Percentiles rank a stretch among this genome's conserved stretches.
These are phyloP conservation scores for Clarkia xantiana DNA, from an alignment of 345 rosid species.

Conservation along the genomic window DNA sequence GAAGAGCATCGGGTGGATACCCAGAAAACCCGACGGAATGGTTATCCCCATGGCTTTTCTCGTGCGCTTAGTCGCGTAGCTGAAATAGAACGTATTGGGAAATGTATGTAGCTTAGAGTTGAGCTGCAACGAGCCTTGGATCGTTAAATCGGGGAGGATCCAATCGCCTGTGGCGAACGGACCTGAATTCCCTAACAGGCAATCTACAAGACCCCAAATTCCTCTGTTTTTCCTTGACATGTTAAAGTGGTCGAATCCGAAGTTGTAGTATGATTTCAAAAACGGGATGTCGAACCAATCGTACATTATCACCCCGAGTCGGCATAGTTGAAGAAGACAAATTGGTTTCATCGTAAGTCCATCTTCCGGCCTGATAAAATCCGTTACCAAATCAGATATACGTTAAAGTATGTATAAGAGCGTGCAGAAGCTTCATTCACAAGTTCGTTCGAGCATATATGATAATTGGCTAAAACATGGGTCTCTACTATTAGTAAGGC, in stretches of 20 bases:
- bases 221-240: conserved; percentile 68
- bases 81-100: conserved; percentile 71
- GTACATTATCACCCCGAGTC: conserved; percentile 66
- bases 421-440: too few species aligned
- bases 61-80: conserved; percentile 82
- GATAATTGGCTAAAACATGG: too few species aligned
- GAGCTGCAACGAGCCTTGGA: conserved; percentile 60
- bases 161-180: conserved; percentile 82
- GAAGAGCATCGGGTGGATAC: conserved; percentile 77
- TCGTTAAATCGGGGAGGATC: conserved; percentile 90
- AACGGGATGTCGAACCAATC: conserved; percentile 89
- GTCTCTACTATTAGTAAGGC: too few species aligned
- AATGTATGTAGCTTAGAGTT: conserved; percentile 54
- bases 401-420: too few species aligned
- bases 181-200: conserved; percentile 62
- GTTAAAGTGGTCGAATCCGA: conserved; percentile 89
- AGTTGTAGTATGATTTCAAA: conserved; percentile 76
- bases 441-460: too few species aligned
- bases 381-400: too few species aligned
- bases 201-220: conserved; percentile 48
- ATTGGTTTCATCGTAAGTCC: conserved; percentile 63
- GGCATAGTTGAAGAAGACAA: conserved; percentile 66
- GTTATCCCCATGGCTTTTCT: conserved; percentile 49
- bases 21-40: conserved; percentile 54
- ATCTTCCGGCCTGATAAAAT: conserved; percentile 53